These are phyloP conservation scores for Prunella vulgaris DNA, from an alignment of 257 asterid species.

Conservation along the genomic window DNA sequence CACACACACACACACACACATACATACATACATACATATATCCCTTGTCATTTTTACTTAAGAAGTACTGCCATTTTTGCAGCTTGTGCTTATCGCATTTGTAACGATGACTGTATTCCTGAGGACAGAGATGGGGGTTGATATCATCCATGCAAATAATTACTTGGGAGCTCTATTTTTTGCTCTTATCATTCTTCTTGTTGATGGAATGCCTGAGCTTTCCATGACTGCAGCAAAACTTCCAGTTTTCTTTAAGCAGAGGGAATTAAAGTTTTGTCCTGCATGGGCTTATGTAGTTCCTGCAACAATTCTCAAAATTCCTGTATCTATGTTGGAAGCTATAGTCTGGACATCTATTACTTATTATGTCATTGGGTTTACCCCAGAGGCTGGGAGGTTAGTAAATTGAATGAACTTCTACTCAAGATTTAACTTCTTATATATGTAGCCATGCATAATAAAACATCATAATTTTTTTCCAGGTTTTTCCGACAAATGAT, in stretches of 20 bases:
- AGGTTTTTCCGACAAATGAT: conserved; percentile 62
- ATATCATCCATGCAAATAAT: conserved; percentile 34
- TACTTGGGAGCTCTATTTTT: conserved; percentile 49
- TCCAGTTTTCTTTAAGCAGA: conserved; percentile 49
- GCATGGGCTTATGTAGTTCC: conserved; percentile 59
- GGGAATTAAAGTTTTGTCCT: conserved; percentile 39
- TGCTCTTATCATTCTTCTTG: conserved; percentile 32
- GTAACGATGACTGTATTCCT: conserved; percentile 43
- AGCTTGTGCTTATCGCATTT: conserved; percentile 44
- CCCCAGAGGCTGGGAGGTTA: conserved; percentile 57
- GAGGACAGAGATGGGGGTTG: conserved; percentile 40
- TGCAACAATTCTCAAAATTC: conserved; percentile 40
- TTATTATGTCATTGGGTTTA: conserved; percentile 52
- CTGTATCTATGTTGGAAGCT: conserved; percentile 36
- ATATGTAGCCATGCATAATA: background rate
- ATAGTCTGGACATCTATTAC: conserved; percentile 53
- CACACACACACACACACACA: too few relatives aligned
- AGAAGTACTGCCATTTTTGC: conserved; percentile 15
- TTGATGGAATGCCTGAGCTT: conserved; percentile 45
- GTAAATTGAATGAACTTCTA: background rate
- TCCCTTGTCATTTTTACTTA: too few relatives aligned
- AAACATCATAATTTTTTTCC: conserved; percentile 9
- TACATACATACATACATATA: too few relatives aligned
- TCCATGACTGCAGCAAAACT: conserved; percentile 40
- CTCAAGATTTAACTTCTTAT: background rate